Evolutionary conservation across 2,329 filamentous ascomycete genomes (phyloP), one percentile per base, ranked within the genome.

Genomic region (Aspergillus sp.): DNA sequence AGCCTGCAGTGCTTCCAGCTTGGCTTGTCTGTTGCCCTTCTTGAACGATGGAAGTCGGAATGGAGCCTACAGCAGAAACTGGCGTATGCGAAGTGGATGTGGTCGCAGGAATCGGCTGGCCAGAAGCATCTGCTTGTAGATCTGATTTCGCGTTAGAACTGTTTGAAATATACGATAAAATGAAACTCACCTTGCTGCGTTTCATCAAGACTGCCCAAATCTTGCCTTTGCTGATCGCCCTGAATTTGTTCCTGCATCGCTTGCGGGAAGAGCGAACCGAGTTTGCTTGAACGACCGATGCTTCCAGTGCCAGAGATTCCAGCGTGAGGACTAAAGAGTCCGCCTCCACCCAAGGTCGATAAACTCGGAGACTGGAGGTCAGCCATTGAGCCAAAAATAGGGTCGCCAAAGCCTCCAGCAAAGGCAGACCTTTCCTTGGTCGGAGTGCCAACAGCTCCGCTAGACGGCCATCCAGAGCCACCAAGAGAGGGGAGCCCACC

Each of bases 171-270:
- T 27, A 20, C 30, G 53, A 40, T 17, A 17, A 20, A 20, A 50
- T 15, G 41, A 20, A 39, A 50, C 61, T 65, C 84, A 52, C 86
- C 83, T 56, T 89, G 86, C 5, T 83, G 81, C 12, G 82, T 80
- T 58, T 89, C 86, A 37, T 80, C 79, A 49, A 86, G 66, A 57
- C 70, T 80, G 24, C 85, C 83, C 47, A 73, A 68, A 44, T 89
- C 88, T 12, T 93, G 89, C 30, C 87, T 83, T 3, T 78, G 77
- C 34, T 79, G 72, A 11, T 81, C 78, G 42, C 75, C 73, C 59
- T 92, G 89, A 89, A 96, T 93, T 73, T 96, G 91, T 37, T 92
- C 90, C 75, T 97, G 93, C 89, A 96, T 93, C 4, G 89, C 88
- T 1, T 87, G 79, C 8, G 93, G 93, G 69, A 99, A 97, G 22